Percentiles rank a stretch among this genome's conserved stretches.
Evolutionary conservation across 805 yeast species (phyloP).

Genomic region (Candida loeiensis): DNA sequence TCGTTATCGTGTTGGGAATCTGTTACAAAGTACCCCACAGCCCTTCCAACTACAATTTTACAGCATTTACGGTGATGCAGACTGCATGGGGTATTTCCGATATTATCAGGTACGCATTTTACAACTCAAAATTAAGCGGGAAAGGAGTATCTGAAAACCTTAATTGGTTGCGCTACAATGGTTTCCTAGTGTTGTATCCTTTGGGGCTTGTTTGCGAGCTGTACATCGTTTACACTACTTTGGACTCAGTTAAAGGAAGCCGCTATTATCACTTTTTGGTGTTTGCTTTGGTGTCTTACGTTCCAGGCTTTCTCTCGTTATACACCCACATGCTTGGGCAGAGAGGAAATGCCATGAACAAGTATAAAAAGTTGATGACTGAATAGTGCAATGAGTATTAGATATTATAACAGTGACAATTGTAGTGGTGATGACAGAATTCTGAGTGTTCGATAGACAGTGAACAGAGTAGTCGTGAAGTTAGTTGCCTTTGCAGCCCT

Average conservation of each 20-base stretch:
- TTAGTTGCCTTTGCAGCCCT: too few relatives aligned
- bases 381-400: neutral
- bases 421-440: neutral
- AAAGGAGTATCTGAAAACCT: constrained; percentile 51
- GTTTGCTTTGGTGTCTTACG: constrained; percentile 58
- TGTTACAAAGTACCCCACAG: constrained; percentile 70
- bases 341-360: constrained; percentile 58
- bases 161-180: constrained; percentile 74
- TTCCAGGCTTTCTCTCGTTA: constrained; percentile 83
- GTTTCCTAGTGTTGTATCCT: constrained; percentile 83
- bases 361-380: neutral
- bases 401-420: neutral
- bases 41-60: constrained; percentile 56
- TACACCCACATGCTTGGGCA: constrained; percentile 87
- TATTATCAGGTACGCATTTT: constrained; percentile 81
- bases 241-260: constrained; percentile 46
- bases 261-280: constrained; percentile 55
- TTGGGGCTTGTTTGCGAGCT: constrained; percentile 85
- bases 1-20: constrained; percentile 79
- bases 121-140: constrained; percentile 62
- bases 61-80: constrained; percentile 38
- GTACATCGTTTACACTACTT: constrained; percentile 61
- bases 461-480: too few relatives aligned
- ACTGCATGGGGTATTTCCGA: constrained; percentile 95
- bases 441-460: too few relatives aligned